Base-by-base conservation (phyloP, 2,329 filamentous ascomycete species). In the Tolypocladium endophyticum region DNA sequence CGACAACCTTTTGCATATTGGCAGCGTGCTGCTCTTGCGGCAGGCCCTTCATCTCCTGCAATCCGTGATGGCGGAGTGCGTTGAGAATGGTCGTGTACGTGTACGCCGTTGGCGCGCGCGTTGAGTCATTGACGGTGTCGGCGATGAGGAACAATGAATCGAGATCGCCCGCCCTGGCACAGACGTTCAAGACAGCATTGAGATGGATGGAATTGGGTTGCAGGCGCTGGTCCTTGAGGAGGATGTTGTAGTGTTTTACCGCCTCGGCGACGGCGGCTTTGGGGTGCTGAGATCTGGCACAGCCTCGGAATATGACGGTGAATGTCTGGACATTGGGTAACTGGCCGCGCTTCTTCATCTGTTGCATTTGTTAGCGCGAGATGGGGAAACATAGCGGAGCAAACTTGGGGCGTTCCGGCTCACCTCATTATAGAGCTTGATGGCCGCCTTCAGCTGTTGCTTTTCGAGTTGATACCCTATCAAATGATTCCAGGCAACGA, bases 331-430 rank as follows among this genome's bases (percentile, higher is more conserved):
- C 82, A 70, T 92, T 93, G 1, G 94, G 93, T 33, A 82, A 79
- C 67, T 95, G 88, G 6, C 81, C 87, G 62, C 92, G 83, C 76
- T 97, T 97, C 77, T 97, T 99, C 93, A 99, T 97, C 88, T 90
- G 65, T 16, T 61, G 18, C 6, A 12, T 14, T 8, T 3, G 33
- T 28, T 16, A 28, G 45, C 28, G 30, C 23, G 18, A 35, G 7
- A 25, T 25, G 55, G 39, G 18, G 47, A 33, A 16, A 14, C 16
- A 43, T 43, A n/a, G 16, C 12, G 2, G 50, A 18, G 28, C 7
- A 45, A 45, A 35, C 50, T 2, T 54, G 30, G 30, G 11, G 11
- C 20, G 30, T 6, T 35, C 56, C 18, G 33, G 61, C 78, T 63
- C 72, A 89, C 88, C 72, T 97, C 93, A 72, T 97, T 96, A 76